Evolutionary conservation across 768 basidiomycete genomes (phyloP).

Genomic region (Cyclocybe cylindracea): DNA sequence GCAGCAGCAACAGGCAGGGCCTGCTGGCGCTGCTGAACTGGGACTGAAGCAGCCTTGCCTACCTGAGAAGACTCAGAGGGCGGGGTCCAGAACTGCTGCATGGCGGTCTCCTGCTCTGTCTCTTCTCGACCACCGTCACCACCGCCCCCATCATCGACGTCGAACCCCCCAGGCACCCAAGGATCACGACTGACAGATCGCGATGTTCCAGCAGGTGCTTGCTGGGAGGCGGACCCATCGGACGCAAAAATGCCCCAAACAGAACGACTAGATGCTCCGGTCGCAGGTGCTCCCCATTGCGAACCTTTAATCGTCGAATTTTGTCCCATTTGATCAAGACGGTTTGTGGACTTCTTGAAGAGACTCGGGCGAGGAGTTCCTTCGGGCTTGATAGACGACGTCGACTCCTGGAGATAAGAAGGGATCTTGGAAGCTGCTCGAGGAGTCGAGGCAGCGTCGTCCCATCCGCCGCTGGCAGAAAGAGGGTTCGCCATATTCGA

Average conservation of each 20-base stretch:
- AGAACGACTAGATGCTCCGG: constrained; percentile 6
- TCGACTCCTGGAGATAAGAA: constrained; percentile 15
- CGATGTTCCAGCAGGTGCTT: neutral
- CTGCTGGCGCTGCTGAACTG: constrained; percentile 1
- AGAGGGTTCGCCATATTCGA: neutral
- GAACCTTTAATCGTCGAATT: constrained; percentile 20
- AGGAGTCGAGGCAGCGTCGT: constrained; percentile 17
- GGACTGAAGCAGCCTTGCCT: neutral
- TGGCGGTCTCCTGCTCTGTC: constrained; percentile 3
- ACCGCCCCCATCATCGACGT: constrained; percentile 7
- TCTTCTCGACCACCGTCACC: constrained; percentile 3
- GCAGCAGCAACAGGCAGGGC: constrained; percentile 13
- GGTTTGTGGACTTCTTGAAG: constrained; percentile 5
- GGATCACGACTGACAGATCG: constrained; percentile 5
- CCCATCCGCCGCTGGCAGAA: constrained; percentile 2
- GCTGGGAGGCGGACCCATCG: constrained; percentile 3
- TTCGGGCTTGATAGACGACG: constrained; percentile 5
- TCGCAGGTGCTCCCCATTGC: constrained; percentile 8
- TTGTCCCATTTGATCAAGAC: neutral
- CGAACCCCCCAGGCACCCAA: constrained; percentile 18
- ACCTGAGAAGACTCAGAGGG: constrained; percentile 13
- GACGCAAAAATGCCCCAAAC: constrained; percentile 20
- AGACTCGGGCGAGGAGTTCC: constrained; percentile 11
- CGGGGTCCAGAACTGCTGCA: constrained; percentile 11
- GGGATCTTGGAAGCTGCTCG: constrained; percentile 24